These are phyloP conservation scores for Vaccinium corymbosum DNA, from an alignment of 148 eudicot species.

Conservation along the genomic window DNA sequence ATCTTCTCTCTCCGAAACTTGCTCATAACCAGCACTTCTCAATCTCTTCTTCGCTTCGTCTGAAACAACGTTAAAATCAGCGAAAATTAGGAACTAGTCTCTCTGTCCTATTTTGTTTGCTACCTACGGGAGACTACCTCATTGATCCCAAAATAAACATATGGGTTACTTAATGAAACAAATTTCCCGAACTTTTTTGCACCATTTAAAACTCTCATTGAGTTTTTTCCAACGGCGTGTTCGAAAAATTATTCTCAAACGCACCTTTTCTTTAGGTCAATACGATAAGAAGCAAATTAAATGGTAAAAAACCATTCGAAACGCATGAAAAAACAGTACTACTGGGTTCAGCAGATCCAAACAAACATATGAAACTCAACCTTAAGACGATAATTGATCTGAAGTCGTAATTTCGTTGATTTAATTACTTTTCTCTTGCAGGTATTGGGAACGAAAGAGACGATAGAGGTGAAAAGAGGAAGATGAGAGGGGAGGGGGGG, in stretches of 20 bases:
- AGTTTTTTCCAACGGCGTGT: too few species aligned
- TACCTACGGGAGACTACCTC: too few species aligned
- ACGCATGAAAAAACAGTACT: neutral
- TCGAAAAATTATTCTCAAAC: too few species aligned
- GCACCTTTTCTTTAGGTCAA: too few species aligned
- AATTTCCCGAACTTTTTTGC: too few species aligned
- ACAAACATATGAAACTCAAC: neutral
- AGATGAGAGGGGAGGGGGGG: neutral
- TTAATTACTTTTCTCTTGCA: neutral
- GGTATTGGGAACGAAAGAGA: neutral
- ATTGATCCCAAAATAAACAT: too few species aligned
- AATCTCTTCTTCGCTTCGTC: conserved; percentile 88
- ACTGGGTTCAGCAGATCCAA: neutral
- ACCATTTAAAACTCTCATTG: too few species aligned
- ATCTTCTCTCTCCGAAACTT: conserved; percentile 74
- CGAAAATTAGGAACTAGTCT: neutral
- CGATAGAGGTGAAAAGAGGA: neutral
- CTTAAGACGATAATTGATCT: neutral
- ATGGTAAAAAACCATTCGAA: neutral
- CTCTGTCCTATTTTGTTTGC: too few species aligned
- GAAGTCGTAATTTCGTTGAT: neutral
- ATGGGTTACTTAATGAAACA: too few species aligned
- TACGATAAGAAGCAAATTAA: neutral
- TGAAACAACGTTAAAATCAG: conserved; percentile 19
- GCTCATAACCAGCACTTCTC: conserved; percentile 70